Percentiles rank a stretch among this genome's conserved stretches.
phyloP scores from a whole-genome alignment of 2,329 filamentous ascomycete species.

The Chalaropsis ovoidea region DNA sequence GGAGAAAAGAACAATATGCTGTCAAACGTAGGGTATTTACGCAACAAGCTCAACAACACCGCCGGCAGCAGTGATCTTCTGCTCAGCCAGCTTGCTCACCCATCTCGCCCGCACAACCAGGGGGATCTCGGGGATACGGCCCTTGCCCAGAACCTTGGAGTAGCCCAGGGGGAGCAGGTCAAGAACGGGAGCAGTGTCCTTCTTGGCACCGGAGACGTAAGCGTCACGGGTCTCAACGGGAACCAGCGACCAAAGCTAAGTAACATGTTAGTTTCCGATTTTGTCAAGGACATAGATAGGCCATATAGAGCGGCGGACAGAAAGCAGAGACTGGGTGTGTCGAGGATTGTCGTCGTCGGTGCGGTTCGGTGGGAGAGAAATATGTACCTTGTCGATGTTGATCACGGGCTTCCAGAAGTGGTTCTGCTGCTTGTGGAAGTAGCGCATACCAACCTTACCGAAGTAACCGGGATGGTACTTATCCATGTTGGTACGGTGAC shows the following conservation, averaged over 20 bases:
- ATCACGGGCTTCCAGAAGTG: conserved; percentile 97
- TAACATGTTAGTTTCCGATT: conserved; percentile 29
- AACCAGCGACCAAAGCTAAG: conserved; percentile 86
- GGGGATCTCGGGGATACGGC: conserved; percentile 83
- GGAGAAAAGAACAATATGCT: conserved; percentile 24
- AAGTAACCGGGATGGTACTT: conserved; percentile 99
- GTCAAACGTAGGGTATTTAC: conserved; percentile 37
- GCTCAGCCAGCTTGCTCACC: conserved; percentile 91
- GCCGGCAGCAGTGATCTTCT: conserved; percentile 97
- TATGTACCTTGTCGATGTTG: conserved; percentile 90
- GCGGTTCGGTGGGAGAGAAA: background rate
- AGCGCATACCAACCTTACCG: conserved; percentile 89
- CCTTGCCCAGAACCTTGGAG: conserved; percentile 98
- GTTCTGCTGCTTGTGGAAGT: conserved; percentile 94
- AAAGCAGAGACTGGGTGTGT: background rate
- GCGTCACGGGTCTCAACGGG: conserved; percentile 85
- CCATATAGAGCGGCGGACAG: background rate
- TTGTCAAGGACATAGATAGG: background rate
- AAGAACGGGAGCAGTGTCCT: conserved; percentile 91
- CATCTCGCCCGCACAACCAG: conserved; percentile 91
- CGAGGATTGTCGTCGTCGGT: background rate
- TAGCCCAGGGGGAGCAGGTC: conserved; percentile 96
- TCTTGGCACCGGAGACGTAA: conserved; percentile 71
- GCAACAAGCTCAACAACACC: conserved; percentile 93
- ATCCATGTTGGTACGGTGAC: conserved; percentile 27